Base-by-base conservation (phyloP, 352 stramenopile genomes). In the Elongisporangium prolatum region DNA sequence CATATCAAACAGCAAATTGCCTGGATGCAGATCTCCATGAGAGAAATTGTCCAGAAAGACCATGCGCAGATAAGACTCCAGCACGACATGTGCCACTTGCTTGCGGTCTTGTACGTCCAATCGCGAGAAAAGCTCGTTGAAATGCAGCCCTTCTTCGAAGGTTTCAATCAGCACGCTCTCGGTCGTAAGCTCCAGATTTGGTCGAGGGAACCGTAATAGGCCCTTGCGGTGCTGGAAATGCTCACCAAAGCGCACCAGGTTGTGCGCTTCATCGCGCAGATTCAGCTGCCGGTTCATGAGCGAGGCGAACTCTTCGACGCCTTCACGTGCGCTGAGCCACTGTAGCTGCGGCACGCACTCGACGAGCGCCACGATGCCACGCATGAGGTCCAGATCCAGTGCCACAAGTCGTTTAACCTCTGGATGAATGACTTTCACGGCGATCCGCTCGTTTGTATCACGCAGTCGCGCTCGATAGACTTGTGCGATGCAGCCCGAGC, bases 21-120 rank as follows among this genome's bases (percentile, higher is more conserved):
- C 93, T 49, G 90, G 90, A 64, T 98, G 93, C n/a, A 98, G 63
- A 66, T 98, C 91, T 38, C 87, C 86, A 54, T 97, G 90, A 13
- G 93, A 84, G 70, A 98, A 98, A 60, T 98, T 98, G 67, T 98
- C 89, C 9, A 97, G 71, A 51, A 98, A 98, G 0, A 98, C 90
- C 96, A 99, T 99, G 44, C 90, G 86, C 14, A 97, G 64, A 61
- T 95, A 97, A 9, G 85, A 74, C 63, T 96, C 83, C 2, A 97
- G 69, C n/a, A 93, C 84, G 18, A 96, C 74, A 1, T 69, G 80
- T 9, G 84, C 88, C 3, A 95, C 72, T 2, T 70, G 75, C 58
- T 89, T 88, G 21, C 79, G 77, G 14, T 76, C 69, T 14, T 73
- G 74, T 0, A 59, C 52, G 48, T 88, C 69, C 40, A 86, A 54